These are phyloP conservation scores for Corynespora cassiicola DNA, from an alignment of 2,329 filamentous ascomycete species.

Conservation along the genomic window DNA sequence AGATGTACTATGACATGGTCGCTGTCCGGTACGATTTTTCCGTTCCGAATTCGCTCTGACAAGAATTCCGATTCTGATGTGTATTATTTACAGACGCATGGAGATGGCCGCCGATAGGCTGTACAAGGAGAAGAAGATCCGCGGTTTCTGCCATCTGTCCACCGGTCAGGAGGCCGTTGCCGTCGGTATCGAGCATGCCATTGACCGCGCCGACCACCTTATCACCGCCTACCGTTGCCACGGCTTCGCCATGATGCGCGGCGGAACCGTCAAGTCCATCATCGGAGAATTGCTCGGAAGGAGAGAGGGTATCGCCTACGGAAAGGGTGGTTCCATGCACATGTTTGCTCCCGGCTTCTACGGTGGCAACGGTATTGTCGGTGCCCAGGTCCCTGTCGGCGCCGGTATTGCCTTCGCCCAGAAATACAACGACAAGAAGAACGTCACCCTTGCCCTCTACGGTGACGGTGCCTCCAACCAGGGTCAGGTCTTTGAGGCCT, in stretches of 20 bases:
- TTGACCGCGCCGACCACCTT: conserved; percentile 88
- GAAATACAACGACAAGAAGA: conserved; percentile 88
- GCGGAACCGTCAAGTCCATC: conserved; percentile 86
- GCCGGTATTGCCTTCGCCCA: conserved; percentile 96
- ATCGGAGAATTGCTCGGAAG: conserved; percentile 95
- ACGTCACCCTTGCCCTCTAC: conserved; percentile 87
- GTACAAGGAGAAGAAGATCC: conserved; percentile 99
- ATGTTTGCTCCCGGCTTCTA: conserved; percentile 99
- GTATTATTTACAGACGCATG: conserved; percentile 77
- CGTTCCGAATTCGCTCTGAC: conserved; percentile 1
- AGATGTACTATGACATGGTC: conserved; percentile 99
- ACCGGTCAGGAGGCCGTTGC: conserved; percentile 98
- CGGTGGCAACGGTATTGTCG: conserved; percentile 98
- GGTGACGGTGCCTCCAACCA: conserved; percentile 99
- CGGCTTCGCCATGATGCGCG: conserved; percentile 97
- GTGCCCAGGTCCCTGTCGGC: conserved; percentile 96
- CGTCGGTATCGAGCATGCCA: conserved; percentile 94
- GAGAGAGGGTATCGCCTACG: conserved; percentile 95
- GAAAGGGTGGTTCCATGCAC: conserved; percentile 99
- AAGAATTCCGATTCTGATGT: conserved; percentile 12
- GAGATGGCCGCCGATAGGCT: conserved; percentile 98
- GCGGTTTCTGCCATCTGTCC: conserved; percentile 98
- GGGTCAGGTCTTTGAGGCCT: conserved; percentile 98
- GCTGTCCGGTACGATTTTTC: conserved; percentile 74
- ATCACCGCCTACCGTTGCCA: conserved; percentile 99